phyloP scores from a whole-genome alignment of 805 yeast genomes.

The Yarrowia deformans region DNA sequence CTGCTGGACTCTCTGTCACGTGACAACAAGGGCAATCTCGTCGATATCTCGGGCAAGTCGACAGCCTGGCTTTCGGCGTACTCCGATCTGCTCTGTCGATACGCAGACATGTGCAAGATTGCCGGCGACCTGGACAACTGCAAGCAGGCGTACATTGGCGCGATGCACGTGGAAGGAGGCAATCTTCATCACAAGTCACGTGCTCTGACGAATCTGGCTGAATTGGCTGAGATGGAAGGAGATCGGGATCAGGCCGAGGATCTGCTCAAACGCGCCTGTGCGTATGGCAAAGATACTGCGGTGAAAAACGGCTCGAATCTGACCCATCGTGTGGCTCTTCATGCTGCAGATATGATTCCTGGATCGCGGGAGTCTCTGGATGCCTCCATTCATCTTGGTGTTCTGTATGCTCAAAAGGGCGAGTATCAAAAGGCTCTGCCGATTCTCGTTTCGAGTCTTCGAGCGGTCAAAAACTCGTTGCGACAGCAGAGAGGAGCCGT shows the following conservation, averaged over 20 bases:
- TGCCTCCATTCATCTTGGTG: conserved; percentile 25
- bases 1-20: conserved; percentile 23
- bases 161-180: conserved; percentile 1
- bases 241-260: conserved; percentile 10
- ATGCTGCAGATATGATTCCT: conserved; percentile 24
- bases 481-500: conserved; percentile 35
- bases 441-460: conserved; percentile 6
- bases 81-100: conserved; percentile 27
- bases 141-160: conserved; percentile 23
- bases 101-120: conserved; percentile 32
- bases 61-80: conserved; percentile 8
- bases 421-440: conserved; percentile 21
- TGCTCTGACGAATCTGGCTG: conserved; percentile 12
- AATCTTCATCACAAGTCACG: conserved; percentile 6
- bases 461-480: conserved; percentile 27
- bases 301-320: background rate
- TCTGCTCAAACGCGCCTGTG: conserved; percentile 20
- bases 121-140: conserved; percentile 18
- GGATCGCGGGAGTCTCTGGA: conserved; percentile 29
- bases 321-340: conserved; percentile 16
- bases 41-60: background rate
- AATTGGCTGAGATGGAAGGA: conserved; percentile 25
- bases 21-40: conserved; percentile 20
- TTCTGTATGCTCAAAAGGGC: conserved; percentile 4
- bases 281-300: conserved; percentile 9